A percentile compares a stretch with the other conserved stretches of the same genome.
Conservation (phyloP, 1,284 basidiomycete species). For the Amylostereum areolatum region DNA sequence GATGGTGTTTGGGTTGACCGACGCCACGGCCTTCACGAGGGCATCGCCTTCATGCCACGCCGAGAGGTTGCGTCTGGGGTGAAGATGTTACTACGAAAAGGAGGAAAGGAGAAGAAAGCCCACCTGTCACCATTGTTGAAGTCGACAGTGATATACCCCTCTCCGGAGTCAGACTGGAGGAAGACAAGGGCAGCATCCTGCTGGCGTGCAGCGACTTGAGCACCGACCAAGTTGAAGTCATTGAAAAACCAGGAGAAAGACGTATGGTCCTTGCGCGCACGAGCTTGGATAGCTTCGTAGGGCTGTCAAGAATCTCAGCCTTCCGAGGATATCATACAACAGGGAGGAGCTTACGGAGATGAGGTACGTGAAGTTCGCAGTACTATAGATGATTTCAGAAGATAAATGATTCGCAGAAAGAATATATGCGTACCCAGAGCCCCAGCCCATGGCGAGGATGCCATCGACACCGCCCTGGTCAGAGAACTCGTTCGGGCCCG, state of each 20-base stretch:
- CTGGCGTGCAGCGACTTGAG: constrained; percentile 41
- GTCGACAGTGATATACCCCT: constrained; percentile 72
- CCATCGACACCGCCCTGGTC: constrained; percentile 65
- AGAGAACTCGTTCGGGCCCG: constrained; percentile 68
- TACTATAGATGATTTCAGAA: constrained; percentile 19
- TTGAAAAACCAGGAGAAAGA: constrained; percentile 54
- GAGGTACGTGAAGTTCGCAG: constrained; percentile 56
- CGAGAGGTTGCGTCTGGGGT: constrained; percentile 64
- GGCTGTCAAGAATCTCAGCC: constrained; percentile 24
- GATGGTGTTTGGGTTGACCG: constrained; percentile 70
- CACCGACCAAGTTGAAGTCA: constrained; percentile 56
- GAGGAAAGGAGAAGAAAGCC: constrained; percentile 3
- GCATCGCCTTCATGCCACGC: constrained; percentile 75
- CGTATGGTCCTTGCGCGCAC: constrained; percentile 57
- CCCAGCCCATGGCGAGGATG: constrained; percentile 84
- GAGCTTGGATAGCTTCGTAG: constrained; percentile 64
- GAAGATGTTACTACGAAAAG: background rate
- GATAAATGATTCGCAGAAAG: constrained; percentile 3
- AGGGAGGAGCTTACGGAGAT: constrained; percentile 34
- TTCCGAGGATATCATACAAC: background rate
- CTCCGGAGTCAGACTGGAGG: constrained; percentile 70
- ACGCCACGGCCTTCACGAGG: constrained; percentile 53
- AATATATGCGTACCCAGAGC: constrained; percentile 38
- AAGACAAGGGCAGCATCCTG: constrained; percentile 70
- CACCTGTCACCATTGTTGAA: constrained; percentile 68